A percentile compares a stretch with the other conserved stretches of the same genome.
These are phyloP conservation scores for Xylaria sp. DNA, from an alignment of 495 filamentous ascomycete genomes.

Conservation along the genomic window DNA sequence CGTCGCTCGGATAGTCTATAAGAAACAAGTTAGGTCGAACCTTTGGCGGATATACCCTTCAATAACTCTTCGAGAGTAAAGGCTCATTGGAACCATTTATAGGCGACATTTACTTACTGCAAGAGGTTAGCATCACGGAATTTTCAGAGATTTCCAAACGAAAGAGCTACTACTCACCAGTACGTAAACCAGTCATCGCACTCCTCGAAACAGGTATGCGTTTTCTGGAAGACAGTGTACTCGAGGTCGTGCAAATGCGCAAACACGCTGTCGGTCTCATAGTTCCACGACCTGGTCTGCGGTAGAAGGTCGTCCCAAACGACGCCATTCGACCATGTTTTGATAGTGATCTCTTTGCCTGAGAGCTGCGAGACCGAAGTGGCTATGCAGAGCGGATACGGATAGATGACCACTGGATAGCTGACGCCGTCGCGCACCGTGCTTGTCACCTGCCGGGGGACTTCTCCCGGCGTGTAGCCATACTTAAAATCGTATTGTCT, in stretches of 20 bases:
- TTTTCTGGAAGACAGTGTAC: slow-evolving; percentile 8
- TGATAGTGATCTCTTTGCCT: slow-evolving; percentile 7
- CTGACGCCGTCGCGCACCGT: background rate
- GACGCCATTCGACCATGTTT: slow-evolving; percentile 15
- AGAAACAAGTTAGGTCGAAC: background rate
- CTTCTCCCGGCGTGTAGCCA: too few species aligned
- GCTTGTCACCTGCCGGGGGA: background rate
- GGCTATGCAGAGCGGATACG: background rate
- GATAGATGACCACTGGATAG: slow-evolving; percentile 5
- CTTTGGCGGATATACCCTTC: background rate
- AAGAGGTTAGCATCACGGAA: slow-evolving; percentile 1
- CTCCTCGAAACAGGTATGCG: slow-evolving; percentile 15
- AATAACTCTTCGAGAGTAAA: background rate
- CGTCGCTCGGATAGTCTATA: background rate
- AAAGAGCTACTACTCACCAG: background rate
- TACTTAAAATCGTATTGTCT: slow-evolving; percentile 12
- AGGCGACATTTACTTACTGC: slow-evolving; percentile 8
- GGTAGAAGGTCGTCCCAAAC: slow-evolving; percentile 5
- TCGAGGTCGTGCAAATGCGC: background rate
- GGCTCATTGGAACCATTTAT: background rate
- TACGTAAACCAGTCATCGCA: slow-evolving; percentile 15
- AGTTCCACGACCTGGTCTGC: slow-evolving; percentile 5
- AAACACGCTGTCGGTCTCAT: slow-evolving; percentile 5
- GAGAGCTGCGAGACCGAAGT: slow-evolving; percentile 12
- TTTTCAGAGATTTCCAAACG: background rate